Evolutionary conservation across 2,329 filamentous ascomycete genomes (phyloP).

Genomic region (Elsinoe fawcettii): DNA sequence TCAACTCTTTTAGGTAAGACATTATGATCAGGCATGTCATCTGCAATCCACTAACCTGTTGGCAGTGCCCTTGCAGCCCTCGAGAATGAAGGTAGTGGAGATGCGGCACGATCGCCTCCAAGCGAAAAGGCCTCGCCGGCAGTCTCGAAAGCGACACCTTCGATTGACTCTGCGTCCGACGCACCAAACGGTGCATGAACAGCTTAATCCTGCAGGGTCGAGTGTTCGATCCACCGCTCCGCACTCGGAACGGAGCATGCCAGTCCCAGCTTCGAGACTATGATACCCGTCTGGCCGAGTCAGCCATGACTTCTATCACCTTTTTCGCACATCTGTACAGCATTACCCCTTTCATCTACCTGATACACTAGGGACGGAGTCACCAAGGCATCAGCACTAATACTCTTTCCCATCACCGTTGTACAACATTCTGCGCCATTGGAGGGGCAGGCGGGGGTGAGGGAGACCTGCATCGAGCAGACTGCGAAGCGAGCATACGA

Average conservation of each 20-base stretch:
- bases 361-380: slow-evolving; percentile 6
- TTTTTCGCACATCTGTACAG: slow-evolving; percentile 11
- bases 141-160: slow-evolving; percentile 28
- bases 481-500: slow-evolving; percentile 1
- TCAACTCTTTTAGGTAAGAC: slow-evolving; percentile 92
- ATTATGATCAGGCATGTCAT: neutral
- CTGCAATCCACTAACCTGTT: too few species aligned
- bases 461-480: slow-evolving; percentile 2
- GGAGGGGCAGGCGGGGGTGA: neutral
- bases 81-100: slow-evolving; percentile 48
- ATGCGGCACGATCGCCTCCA: slow-evolving; percentile 54
- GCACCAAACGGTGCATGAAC: slow-evolving; percentile 27
- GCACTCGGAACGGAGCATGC: neutral
- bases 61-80: slow-evolving; percentile 45
- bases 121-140: slow-evolving; percentile 28
- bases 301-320: slow-evolving; percentile 3
- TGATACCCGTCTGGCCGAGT: slow-evolving; percentile 8
- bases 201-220: neutral
- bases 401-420: slow-evolving; percentile 8
- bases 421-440: slow-evolving; percentile 5
- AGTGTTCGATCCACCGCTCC: neutral
- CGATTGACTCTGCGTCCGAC: slow-evolving; percentile 36
- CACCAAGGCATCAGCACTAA: slow-evolving; percentile 5
- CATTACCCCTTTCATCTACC: neutral
- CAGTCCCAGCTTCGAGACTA: slow-evolving; percentile 13